phyloP scores from a whole-genome alignment of 1,139 yeast species.

The Lodderomyces parapsilosis region DNA sequence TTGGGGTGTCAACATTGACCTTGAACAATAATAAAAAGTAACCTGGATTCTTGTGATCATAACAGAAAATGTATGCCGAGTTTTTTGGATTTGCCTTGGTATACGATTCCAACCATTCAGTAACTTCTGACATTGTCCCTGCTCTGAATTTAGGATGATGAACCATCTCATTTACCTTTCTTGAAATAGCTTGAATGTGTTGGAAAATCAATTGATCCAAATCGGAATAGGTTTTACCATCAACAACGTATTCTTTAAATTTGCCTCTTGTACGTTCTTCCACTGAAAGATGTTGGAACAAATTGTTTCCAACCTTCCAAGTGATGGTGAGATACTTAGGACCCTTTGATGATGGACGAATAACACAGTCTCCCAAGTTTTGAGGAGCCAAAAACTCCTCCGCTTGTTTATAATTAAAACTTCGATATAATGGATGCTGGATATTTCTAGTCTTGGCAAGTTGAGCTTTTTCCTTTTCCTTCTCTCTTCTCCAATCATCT shows the following conservation, averaged over 20 bases:
- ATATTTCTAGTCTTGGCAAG: slow-evolving; percentile 63
- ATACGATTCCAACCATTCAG: slow-evolving; percentile 84
- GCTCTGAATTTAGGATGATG: slow-evolving; percentile 85
- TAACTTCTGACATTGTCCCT: slow-evolving; percentile 78
- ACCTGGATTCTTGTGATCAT: slow-evolving; percentile 89
- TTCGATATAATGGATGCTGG: slow-evolving; percentile 89
- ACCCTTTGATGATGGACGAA: slow-evolving; percentile 93
- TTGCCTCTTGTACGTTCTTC: slow-evolving; percentile 61
- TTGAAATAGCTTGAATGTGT: slow-evolving; percentile 82
- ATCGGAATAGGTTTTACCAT: slow-evolving; percentile 71
- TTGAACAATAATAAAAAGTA: slow-evolving; percentile 87
- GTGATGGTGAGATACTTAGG: slow-evolving; percentile 86
- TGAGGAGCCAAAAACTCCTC: slow-evolving; percentile 89
- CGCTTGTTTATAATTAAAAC: slow-evolving; percentile 83
- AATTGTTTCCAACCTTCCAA: slow-evolving; percentile 90
- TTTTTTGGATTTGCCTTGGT: slow-evolving; percentile 89
- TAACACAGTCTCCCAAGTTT: slow-evolving; percentile 88
- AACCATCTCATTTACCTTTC: slow-evolving; percentile 80
- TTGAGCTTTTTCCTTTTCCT: slow-evolving; percentile 58
- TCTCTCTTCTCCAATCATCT: slow-evolving; percentile 58
- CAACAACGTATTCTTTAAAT: slow-evolving; percentile 67
- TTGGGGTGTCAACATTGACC: slow-evolving; percentile 65
- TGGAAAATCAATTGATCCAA: slow-evolving; percentile 90
- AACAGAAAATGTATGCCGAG: slow-evolving; percentile 89
- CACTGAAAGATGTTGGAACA: slow-evolving; percentile 89